Evolutionary conservation across 2,329 filamentous ascomycete species (phyloP).

Genomic region (Fusarium paranaense): DNA sequence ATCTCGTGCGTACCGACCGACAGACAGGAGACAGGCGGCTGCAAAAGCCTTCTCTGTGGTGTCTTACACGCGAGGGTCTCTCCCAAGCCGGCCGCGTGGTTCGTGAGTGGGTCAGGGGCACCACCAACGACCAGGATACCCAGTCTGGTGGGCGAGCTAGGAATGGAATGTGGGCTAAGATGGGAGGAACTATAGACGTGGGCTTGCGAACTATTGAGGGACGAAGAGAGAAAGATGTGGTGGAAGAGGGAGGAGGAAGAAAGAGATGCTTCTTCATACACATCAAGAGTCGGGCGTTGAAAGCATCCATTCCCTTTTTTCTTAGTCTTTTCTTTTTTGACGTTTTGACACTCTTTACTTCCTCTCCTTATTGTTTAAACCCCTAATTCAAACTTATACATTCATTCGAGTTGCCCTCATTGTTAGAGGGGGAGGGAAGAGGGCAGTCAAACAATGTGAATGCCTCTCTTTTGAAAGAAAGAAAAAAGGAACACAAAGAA

Average conservation of each 20-base stretch:
- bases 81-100: neutral
- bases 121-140: neutral
- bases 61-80: neutral
- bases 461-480: neutral
- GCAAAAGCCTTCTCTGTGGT: neutral
- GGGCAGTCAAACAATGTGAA: neutral
- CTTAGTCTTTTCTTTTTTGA: neutral
- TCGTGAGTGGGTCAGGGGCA: neutral
- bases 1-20: neutral
- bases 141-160: neutral
- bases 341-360: neutral
- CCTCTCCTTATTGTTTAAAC: neutral
- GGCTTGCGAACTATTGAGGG: constrained; percentile 2
- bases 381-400: neutral
- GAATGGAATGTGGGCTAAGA: constrained; percentile 2
- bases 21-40: neutral
- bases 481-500: neutral
- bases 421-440: neutral
- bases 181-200: constrained; percentile 3
- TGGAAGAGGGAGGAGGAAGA: neutral
- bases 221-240: neutral
- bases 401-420: neutral
- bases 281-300: neutral
- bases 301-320: neutral
- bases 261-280: neutral